phyloP scores from a whole-genome alignment of 2,329 filamentous ascomycete species.

The Aspergillus sp. region DNA sequence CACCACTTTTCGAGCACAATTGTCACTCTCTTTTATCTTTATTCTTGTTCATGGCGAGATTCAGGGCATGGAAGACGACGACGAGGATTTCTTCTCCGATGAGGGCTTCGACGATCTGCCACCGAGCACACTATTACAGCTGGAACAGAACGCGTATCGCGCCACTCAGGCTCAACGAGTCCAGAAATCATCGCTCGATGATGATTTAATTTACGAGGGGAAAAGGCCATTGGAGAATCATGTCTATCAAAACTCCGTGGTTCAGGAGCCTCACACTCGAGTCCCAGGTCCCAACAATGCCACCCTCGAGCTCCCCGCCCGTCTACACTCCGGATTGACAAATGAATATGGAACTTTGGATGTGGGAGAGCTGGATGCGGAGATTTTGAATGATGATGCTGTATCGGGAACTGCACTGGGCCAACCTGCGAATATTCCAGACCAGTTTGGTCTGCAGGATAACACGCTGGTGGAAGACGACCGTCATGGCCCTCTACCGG shows the following conservation, averaged over 20 bases:
- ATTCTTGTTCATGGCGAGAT: slow-evolving; percentile 29
- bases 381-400: slow-evolving; percentile 35
- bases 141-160: slow-evolving; percentile 42
- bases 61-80: slow-evolving; percentile 43
- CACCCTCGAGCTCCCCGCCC: slow-evolving; percentile 10
- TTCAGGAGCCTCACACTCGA: too few species aligned
- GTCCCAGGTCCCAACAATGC: background rate
- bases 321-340: slow-evolving; percentile 30
- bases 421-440: slow-evolving; percentile 6
- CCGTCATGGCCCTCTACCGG: background rate
- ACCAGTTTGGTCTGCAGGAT: slow-evolving; percentile 8
- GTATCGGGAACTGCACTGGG: slow-evolving; percentile 6
- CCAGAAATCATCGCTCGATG: slow-evolving; percentile 12
- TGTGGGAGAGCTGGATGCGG: slow-evolving; percentile 40
- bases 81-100: slow-evolving; percentile 46
- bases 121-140: slow-evolving; percentile 36
- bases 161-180: slow-evolving; percentile 33
- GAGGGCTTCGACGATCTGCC: slow-evolving; percentile 43
- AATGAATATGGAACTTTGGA: slow-evolving; percentile 40
- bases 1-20: background rate
- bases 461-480: slow-evolving; percentile 15
- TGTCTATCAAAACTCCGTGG: too few species aligned
- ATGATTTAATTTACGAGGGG: background rate
- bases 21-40: background rate
- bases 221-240: slow-evolving; percentile 4